These are phyloP conservation scores for Sphaerobolus stellatus DNA, from an alignment of 1,284 basidiomycete genomes.

Conservation along the genomic window DNA sequence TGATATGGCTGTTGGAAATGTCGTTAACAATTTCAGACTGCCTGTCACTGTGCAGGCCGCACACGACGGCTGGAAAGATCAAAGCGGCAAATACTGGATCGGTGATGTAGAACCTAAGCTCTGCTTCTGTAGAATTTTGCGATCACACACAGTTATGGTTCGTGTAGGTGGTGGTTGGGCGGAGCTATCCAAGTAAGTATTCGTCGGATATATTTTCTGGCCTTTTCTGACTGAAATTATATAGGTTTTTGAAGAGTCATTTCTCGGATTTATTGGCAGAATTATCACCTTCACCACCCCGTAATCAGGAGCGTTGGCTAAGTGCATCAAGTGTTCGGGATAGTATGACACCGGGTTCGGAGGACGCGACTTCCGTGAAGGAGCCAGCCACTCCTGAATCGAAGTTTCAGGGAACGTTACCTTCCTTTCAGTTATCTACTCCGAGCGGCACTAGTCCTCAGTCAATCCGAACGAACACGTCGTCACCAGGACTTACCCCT, in stretches of 20 bases:
- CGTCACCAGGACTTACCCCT: slow-evolving; percentile 41
- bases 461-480: slow-evolving; percentile 44
- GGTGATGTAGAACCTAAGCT: slow-evolving; percentile 84
- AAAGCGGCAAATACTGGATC: slow-evolving; percentile 95
- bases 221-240: slow-evolving; percentile 12
- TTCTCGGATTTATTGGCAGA: slow-evolving; percentile 78
- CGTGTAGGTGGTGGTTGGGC: slow-evolving; percentile 94
- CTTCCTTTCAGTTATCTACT: slow-evolving; percentile 50
- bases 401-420: slow-evolving; percentile 37
- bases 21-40: slow-evolving; percentile 73
- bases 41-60: slow-evolving; percentile 84
- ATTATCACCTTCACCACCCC: slow-evolving; percentile 55
- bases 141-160: slow-evolving; percentile 94
- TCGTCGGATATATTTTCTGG: slow-evolving; percentile 1
- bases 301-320: slow-evolving; percentile 73
- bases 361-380: slow-evolving; percentile 31
- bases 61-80: slow-evolving; percentile 82
- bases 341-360: slow-evolving; percentile 39
- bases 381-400: slow-evolving; percentile 72
- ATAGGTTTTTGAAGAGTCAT: slow-evolving; percentile 83
- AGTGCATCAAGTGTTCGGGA: slow-evolving; percentile 69
- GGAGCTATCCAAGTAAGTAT: slow-evolving; percentile 79
- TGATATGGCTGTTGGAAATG: slow-evolving; percentile 87
- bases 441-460: slow-evolving; percentile 46
- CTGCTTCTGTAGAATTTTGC: slow-evolving; percentile 87